phyloP scores from a whole-genome alignment of 768 basidiomycete species.

The Tricholoma sp. region DNA sequence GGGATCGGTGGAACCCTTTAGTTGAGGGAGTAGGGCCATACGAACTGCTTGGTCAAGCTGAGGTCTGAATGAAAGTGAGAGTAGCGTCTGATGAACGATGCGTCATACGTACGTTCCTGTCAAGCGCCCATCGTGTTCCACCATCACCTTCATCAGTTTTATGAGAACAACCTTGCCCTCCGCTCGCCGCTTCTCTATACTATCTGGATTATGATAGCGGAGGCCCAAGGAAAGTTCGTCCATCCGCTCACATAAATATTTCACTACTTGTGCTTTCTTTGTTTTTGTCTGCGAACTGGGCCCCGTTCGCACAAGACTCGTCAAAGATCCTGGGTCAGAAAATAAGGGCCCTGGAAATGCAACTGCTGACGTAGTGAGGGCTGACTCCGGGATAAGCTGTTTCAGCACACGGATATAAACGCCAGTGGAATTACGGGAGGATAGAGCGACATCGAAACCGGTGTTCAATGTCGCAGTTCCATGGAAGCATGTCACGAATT shows the following conservation, averaged over 20 bases:
- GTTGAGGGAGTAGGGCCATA: constrained; percentile 59
- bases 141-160: constrained; percentile 69
- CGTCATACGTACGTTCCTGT: constrained; percentile 68
- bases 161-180: constrained; percentile 78
- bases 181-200: constrained; percentile 48
- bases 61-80: constrained; percentile 28
- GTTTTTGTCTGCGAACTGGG: constrained; percentile 64
- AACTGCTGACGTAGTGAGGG: constrained; percentile 45
- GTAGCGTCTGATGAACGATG: not conserved
- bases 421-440: constrained; percentile 63
- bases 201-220: constrained; percentile 56
- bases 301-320: constrained; percentile 67
- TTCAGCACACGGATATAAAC: constrained; percentile 65
- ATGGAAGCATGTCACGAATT: constrained; percentile 86
- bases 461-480: constrained; percentile 58
- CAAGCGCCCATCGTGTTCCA: constrained; percentile 86
- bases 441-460: constrained; percentile 74
- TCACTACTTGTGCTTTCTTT: constrained; percentile 74
- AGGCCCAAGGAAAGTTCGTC: constrained; percentile 76
- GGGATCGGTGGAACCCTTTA: constrained; percentile 27
- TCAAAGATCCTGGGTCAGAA: constrained; percentile 63
- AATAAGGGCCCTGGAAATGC: constrained; percentile 87
- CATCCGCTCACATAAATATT: constrained; percentile 71
- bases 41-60: constrained; percentile 74
- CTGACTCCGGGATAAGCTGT: constrained; percentile 65